Conservation (phyloP, 495 filamentous ascomycete genomes). For the Podospora conica region DNA sequence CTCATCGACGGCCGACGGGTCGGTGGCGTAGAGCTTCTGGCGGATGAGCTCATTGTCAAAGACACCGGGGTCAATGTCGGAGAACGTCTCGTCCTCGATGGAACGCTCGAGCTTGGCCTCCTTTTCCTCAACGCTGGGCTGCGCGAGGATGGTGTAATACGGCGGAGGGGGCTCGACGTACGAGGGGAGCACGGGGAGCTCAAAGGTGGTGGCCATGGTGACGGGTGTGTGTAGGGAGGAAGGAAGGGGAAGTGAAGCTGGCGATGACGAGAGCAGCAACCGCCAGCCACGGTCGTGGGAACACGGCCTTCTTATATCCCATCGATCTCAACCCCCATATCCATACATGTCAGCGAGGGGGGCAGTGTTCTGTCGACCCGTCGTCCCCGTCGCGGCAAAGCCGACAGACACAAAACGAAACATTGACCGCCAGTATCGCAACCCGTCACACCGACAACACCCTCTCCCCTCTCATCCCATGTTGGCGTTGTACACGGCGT, state of each 20-base stretch:
- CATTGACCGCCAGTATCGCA: background rate
- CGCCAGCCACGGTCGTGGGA: background rate
- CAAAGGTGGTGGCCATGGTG: background rate
- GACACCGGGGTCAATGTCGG: conserved; percentile 30
- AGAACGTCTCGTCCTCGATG: conserved; percentile 19
- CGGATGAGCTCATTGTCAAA: conserved; percentile 29
- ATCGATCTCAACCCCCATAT: no score
- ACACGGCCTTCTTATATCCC: background rate
- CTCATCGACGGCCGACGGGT: conserved; percentile 15
- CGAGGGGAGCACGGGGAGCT: background rate
- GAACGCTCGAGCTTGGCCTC: background rate
- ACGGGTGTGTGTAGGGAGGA: background rate
- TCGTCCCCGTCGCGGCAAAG: background rate
- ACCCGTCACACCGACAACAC: background rate
- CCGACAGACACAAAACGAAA: background rate
- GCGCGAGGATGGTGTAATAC: background rate
- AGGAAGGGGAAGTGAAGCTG: background rate
- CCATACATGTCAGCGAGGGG: background rate
- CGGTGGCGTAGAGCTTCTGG: conserved; percentile 25
- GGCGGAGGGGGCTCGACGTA: background rate
- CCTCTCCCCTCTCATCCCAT: background rate
- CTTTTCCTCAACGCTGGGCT: background rate
- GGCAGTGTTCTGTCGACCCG: background rate
- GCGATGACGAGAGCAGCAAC: background rate
- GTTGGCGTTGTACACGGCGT: background rate